Conservation (phyloP, 2,329 filamentous ascomycete species). For the Fusarium lyarnte region DNA sequence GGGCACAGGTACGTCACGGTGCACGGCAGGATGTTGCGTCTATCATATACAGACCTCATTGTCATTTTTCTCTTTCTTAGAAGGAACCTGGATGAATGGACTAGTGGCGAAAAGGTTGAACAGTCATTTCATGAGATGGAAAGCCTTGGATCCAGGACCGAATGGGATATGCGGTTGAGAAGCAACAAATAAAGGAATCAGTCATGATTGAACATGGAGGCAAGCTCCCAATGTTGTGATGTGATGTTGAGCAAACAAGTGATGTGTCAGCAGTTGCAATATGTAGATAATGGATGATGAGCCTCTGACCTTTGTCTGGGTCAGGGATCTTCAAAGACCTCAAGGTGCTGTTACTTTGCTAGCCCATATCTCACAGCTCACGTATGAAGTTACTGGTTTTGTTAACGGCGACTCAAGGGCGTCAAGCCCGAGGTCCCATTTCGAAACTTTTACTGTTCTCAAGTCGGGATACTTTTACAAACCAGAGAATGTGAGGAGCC, state of each 20-base stretch:
- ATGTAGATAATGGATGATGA: not conserved
- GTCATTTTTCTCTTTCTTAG: constrained; percentile 6
- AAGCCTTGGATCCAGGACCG: constrained; percentile 24
- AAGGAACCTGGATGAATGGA: not conserved
- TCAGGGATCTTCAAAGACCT: not conserved
- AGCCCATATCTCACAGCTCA: not conserved
- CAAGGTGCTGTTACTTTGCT: too few species aligned
- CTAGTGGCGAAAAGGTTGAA: not conserved
- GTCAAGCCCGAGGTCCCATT: not conserved
- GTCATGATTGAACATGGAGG: not conserved
- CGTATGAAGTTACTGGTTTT: not conserved
- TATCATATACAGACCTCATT: constrained; percentile 19
- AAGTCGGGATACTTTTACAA: not conserved
- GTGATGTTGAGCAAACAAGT: not conserved
- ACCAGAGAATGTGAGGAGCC: not conserved
- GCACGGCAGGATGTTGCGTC: not conserved
- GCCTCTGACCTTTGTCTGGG: not conserved
- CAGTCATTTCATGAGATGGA: constrained; percentile 6
- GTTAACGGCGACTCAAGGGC: too few species aligned
- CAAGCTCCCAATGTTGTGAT: not conserved
- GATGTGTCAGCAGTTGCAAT: constrained; percentile 11
- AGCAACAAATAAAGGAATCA: constrained; percentile 1
- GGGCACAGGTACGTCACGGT: not conserved
- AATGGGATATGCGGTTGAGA: not conserved
- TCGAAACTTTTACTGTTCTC: not conserved